phyloP scores from a whole-genome alignment of 352 stramenopile genomes.

The Globisporangium nagaii region DNA sequence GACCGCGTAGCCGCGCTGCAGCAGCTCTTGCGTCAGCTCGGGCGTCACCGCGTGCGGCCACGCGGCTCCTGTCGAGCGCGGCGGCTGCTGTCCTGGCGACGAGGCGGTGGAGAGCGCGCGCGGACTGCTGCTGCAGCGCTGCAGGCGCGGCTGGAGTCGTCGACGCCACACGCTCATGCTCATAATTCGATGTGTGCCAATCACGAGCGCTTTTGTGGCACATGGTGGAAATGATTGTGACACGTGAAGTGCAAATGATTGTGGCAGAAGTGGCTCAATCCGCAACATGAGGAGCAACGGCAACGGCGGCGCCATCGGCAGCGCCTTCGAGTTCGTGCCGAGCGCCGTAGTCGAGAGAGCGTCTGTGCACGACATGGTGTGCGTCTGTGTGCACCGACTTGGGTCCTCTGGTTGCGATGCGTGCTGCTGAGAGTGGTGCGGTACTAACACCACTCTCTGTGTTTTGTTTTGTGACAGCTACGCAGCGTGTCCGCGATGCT shows the following conservation, averaged over 20 bases:
- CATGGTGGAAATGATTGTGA: no score
- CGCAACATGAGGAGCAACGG: background rate
- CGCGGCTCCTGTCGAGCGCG: background rate
- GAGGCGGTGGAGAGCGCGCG: background rate
- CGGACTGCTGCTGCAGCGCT: background rate
- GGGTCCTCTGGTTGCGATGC: background rate
- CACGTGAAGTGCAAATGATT: no score
- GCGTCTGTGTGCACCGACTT: background rate
- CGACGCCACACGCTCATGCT: no score
- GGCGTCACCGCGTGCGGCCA: constrained; percentile 32
- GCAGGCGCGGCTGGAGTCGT: no score
- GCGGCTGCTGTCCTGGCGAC: background rate
- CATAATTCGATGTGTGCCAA: no score
- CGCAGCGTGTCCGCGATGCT: constrained; percentile 41
- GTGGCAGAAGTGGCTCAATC: no score
- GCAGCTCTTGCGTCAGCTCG: constrained; percentile 18
- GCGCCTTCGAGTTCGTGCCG: constrained; percentile 25
- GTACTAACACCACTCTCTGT: no score
- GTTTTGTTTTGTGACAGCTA: constrained; percentile 22
- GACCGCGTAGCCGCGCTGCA: constrained; percentile 51
- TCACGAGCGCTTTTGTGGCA: no score
- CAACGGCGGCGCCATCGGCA: constrained; percentile 5
- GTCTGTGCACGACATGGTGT: constrained; percentile 52
- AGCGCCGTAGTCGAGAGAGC: constrained; percentile 48
- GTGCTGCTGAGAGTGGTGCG: background rate